Conservation (phyloP, 1,139 yeast genomes). For the Geotrichum europaeum region DNA sequence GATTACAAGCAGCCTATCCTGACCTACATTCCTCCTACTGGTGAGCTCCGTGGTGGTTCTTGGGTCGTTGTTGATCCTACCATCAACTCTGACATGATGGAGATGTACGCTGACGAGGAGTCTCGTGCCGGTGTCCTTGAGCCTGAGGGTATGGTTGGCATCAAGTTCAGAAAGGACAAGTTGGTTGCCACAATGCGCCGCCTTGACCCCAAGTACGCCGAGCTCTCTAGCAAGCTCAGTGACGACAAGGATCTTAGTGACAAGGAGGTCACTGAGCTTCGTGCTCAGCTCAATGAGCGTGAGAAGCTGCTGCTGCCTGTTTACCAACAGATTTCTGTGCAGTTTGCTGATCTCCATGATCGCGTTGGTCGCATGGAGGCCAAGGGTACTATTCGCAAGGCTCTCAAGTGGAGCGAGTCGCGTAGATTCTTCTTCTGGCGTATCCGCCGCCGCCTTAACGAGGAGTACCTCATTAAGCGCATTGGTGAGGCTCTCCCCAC, state of each 20-base stretch:
- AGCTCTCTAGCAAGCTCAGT: constrained; percentile 53
- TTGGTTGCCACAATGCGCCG: constrained; percentile 83
- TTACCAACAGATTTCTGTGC: constrained; percentile 87
- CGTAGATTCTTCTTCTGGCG: constrained; percentile 99
- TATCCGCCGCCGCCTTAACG: constrained; percentile 90
- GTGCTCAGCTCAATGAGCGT: constrained; percentile 66
- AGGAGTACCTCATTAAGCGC: constrained; percentile 76
- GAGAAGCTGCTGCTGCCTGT: constrained; percentile 78
- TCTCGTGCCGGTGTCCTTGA: constrained; percentile 98
- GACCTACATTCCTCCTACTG: constrained; percentile 95
- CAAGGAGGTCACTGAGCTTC: constrained; percentile 61
- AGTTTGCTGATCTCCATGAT: constrained; percentile 96
- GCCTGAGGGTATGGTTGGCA: constrained; percentile 99
- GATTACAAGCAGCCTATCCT: constrained; percentile 95
- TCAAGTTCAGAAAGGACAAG: constrained; percentile 92
- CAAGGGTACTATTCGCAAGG: constrained; percentile 83
- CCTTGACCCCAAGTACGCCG: constrained; percentile 69
- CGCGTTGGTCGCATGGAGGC: constrained; percentile 96
- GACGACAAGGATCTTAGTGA: constrained; percentile 45
- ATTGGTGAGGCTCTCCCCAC: constrained; percentile 59
- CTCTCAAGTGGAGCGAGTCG: constrained; percentile 77
- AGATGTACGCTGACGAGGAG: constrained; percentile 95
- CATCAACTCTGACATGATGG: constrained; percentile 95
- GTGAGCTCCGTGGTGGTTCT: constrained; percentile 98
- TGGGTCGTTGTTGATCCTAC: constrained; percentile 99